A percentile compares a stretch with the other conserved stretches of the same genome.
Conservation (phyloP, 1,139 yeast genomes). For the Candida dubliniensis region DNA sequence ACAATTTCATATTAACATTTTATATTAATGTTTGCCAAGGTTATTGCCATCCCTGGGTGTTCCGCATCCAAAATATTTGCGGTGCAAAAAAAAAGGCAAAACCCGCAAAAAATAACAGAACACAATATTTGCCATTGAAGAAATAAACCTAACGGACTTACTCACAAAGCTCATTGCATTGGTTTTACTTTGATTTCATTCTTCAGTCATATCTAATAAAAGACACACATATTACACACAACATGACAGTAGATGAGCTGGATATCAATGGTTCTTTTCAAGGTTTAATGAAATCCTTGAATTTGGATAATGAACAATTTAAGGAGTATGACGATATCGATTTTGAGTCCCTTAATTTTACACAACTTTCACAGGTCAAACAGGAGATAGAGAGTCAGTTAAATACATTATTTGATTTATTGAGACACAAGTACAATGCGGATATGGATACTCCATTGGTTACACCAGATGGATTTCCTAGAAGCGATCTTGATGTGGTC, state of each 20-base stretch:
- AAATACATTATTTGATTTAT: conserved; percentile 30
- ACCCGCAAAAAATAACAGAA: too few relatives aligned
- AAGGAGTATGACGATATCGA: conserved; percentile 19
- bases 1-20: too few relatives aligned
- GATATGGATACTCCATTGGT: conserved; percentile 67
- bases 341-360: conserved; percentile 23
- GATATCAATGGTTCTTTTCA: conserved; percentile 26
- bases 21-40: too few relatives aligned
- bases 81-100: too few relatives aligned
- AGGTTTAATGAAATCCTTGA: conserved; percentile 43
- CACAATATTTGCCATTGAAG: too few relatives aligned
- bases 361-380: conserved; percentile 33
- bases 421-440: conserved; percentile 37
- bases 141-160: too few relatives aligned
- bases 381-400: conserved; percentile 35
- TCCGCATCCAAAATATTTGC: too few relatives aligned
- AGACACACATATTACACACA: too few relatives aligned
- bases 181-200: neutral
- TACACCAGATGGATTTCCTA: conserved; percentile 78
- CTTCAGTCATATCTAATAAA: too few relatives aligned
- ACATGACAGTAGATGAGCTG: conserved; percentile 16
- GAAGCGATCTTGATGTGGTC: conserved; percentile 79
- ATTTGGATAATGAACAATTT: conserved; percentile 31
- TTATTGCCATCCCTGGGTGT: too few relatives aligned
- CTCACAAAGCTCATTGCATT: too few relatives aligned